A percentile compares a stretch with the other conserved stretches of the same genome.
phyloP scores from a whole-genome alignment of 2,329 filamentous ascomycete species.

The Scolecobasidium constrictum region DNA sequence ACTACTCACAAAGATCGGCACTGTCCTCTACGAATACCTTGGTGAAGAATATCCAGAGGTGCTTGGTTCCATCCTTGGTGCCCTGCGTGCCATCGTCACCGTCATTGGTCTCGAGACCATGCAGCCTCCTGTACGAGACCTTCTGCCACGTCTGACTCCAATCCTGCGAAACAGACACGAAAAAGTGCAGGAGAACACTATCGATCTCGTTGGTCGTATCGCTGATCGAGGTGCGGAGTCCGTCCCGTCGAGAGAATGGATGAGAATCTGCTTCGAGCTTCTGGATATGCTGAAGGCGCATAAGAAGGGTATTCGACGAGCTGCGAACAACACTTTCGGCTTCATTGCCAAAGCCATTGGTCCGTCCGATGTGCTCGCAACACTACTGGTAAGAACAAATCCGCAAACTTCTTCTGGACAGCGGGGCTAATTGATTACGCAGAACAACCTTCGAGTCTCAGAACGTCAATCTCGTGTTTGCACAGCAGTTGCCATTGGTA shows the following conservation, averaged over 20 bases:
- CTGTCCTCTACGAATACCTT: constrained; percentile 94
- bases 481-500: constrained; percentile 95
- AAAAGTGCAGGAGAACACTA: constrained; percentile 98
- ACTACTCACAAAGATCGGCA: constrained; percentile 86
- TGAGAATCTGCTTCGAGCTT: constrained; percentile 98
- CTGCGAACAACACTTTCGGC: constrained; percentile 98
- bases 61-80: constrained; percentile 88
- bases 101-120: constrained; percentile 97
- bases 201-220: constrained; percentile 94
- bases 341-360: constrained; percentile 99
- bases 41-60: constrained; percentile 98
- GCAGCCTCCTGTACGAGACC: constrained; percentile 95
- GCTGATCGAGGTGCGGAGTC: constrained; percentile 93
- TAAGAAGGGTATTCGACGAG: constrained; percentile 97
- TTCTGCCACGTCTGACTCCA: constrained; percentile 89
- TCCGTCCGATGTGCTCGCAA: constrained; percentile 91
- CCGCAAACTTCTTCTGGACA: too few species aligned
- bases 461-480: constrained; percentile 97
- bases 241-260: constrained; percentile 96
- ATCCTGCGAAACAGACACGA: constrained; percentile 97
- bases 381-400: constrained; percentile 26
- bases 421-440: too few species aligned
- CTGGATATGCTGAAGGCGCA: constrained; percentile 99
- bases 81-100: constrained; percentile 89
- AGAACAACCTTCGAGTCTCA: constrained; percentile 94